Base-by-base conservation (phyloP, 139 green algal species). In the Zygnema cylindricum region DNA sequence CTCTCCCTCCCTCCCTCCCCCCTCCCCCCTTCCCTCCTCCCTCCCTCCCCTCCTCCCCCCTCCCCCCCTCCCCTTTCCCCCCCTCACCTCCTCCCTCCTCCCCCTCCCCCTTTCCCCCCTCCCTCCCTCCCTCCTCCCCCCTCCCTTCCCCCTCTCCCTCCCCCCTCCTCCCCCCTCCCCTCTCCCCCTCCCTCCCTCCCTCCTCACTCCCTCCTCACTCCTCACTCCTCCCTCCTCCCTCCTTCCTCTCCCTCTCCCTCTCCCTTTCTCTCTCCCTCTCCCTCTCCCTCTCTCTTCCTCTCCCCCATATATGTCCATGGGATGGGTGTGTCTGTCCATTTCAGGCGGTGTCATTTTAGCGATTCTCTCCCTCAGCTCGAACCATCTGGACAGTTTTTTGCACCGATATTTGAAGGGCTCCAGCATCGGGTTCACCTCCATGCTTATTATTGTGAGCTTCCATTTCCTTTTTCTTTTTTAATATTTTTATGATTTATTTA, bases 391-490 rank as follows among this genome's bases (percentile, higher is more conserved):
- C 77, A 49, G 76, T 7, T 38, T 39, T 3, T 7, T 63, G 2
- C n/a, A 55, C 3, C 22, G 41, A 7, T 36, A 39, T 33, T 69
- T 69, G 41, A 49, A 55, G 38, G 77, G 77, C 7, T 49, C 38
- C 16, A 84, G 33, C 77, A 84, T 84, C 3, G 77, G 77, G 22
- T 84, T 84, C 77, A 84, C 77, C 77, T 41, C n/a, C 25, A 84
- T 84, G 77, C 77, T 84, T n/a, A 84, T 84, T 33, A 84, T 84
- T 38, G 77, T 84, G 25, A 84, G 30, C 21, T 22, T 54, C 33
- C 16, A 40, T 79, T 3, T 16, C 49, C 49, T 63, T 63, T 25
- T 25, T 16, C 16, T 63, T 63, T 7, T 63, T 63, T 25, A 63
- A 63, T 63, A 63, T 63, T 25, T 63, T 7, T 25, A 7, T 25